Evolutionary conservation across 1,284 basidiomycete species (phyloP), one percentile per base, ranked within the genome.

Genomic region (Sutorius eximius): DNA sequence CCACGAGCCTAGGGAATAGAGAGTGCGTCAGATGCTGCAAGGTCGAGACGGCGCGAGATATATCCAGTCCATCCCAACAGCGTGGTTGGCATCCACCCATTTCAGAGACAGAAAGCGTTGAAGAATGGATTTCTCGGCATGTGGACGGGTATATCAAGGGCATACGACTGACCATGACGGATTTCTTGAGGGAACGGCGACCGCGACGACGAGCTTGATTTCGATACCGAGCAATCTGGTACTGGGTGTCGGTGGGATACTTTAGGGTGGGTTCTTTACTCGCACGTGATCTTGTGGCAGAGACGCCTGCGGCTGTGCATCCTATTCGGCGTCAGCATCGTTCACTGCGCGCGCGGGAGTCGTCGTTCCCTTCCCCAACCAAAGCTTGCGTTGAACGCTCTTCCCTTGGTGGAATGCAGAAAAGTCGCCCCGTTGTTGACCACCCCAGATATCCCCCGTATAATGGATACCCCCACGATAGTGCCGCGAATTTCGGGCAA

Each of bases 1-100:
- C 96, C 96, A 78, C 95, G 89, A 73, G 85, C 93, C 93, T 94
- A 66, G n/a, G 49, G 52, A 62, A 63, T 42, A 60, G 56, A 51
- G 33, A 59, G 55, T 5, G 44, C 16, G 47, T 71, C 34, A 73
- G 59, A 45, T 51, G 32, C 11, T 16, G 24, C 40, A 38, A 46
- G 13, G 40, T 38, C 24, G 41, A 45, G 24, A 49, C 5, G 24
- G 24, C 24, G 5, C 24, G 24, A 27, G 27, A 37, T 11, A 42
- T 64, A 50, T 55, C 48, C 47, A 56, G 49, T 57, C 33, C 66
- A 68, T 72, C 71, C 52, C 51, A 51, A 50, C 40, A 24, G 34
- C 24, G 45, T 13, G 32, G 20, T 29, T 34, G 38, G 37, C 65
- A 70, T 72, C 70, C 68, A 68, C 24, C 65, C 57, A 55, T 57